Evolutionary conservation across 2,329 filamentous ascomycete species (phyloP).

Genomic region (Erysiphe neolycopersici): DNA sequence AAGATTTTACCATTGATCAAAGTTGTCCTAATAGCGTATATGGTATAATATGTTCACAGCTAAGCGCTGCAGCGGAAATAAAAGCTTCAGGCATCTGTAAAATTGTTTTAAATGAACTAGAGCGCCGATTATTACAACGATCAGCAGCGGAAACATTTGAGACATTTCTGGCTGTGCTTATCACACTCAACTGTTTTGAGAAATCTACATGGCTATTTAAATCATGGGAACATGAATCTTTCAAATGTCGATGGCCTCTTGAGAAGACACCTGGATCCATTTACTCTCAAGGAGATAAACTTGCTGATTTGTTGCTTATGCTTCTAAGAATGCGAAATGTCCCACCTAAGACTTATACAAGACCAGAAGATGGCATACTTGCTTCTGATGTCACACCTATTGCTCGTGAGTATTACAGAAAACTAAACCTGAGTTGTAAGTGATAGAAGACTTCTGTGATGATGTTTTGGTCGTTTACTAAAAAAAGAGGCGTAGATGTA

Average conservation of each 20-base stretch:
- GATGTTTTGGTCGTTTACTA: not conserved
- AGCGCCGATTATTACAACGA: constrained; percentile 32
- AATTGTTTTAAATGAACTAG: constrained; percentile 29
- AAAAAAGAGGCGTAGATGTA: constrained; percentile 4
- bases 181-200: constrained; percentile 38
- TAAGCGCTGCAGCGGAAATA: constrained; percentile 36
- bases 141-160: constrained; percentile 31
- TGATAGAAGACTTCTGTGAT: constrained; percentile 2
- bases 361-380: constrained; percentile 19
- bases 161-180: constrained; percentile 32
- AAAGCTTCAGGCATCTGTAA: constrained; percentile 33
- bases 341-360: constrained; percentile 23
- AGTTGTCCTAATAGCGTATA: constrained; percentile 15
- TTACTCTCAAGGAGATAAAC: constrained; percentile 29
- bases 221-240: constrained; percentile 35
- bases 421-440: constrained; percentile 30
- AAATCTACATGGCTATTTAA: constrained; percentile 45
- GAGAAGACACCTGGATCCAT: constrained; percentile 28
- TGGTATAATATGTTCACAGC: constrained; percentile 33
- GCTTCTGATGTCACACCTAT: constrained; percentile 16
- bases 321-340: constrained; percentile 32
- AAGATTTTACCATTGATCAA: constrained; percentile 6
- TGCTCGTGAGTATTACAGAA: constrained; percentile 24
- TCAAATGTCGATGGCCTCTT: constrained; percentile 27
- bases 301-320: constrained; percentile 33